Conservation (phyloP, 768 basidiomycete species). For the Tephrocybe sp. region DNA sequence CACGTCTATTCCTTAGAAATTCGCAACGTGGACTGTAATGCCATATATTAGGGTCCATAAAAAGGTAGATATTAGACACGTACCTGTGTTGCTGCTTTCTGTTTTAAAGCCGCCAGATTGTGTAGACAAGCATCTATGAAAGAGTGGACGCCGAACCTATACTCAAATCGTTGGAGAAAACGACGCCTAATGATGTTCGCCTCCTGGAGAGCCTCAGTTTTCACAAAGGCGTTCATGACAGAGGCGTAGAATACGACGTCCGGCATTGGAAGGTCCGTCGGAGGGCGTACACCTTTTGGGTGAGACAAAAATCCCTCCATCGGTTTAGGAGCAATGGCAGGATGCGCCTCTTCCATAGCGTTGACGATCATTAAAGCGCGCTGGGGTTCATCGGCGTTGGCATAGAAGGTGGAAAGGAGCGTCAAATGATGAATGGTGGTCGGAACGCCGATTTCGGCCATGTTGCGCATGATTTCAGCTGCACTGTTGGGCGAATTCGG, state of each 20-base stretch:
- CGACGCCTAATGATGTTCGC: slow-evolving; percentile 29
- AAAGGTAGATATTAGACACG: background rate
- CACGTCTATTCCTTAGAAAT: background rate
- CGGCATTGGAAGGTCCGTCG: slow-evolving; percentile 18
- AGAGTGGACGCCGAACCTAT: slow-evolving; percentile 20
- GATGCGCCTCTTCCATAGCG: slow-evolving; percentile 30
- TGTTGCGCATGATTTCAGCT: slow-evolving; percentile 45
- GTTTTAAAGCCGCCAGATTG: background rate
- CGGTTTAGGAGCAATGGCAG: background rate
- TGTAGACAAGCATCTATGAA: slow-evolving; percentile 8
- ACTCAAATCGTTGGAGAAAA: slow-evolving; percentile 15
- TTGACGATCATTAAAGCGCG: slow-evolving; percentile 40
- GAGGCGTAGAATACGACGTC: slow-evolving; percentile 34
- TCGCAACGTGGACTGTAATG: no score
- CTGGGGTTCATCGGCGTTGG: slow-evolving; percentile 30
- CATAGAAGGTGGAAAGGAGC: slow-evolving; percentile 45
- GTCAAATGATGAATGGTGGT: slow-evolving; percentile 49
- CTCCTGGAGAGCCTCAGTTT: slow-evolving; percentile 22
- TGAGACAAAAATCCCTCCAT: background rate
- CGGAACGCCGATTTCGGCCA: slow-evolving; percentile 41
- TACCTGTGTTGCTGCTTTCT: background rate
- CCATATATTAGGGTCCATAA: no score
- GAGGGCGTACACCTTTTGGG: background rate
- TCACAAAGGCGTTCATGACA: slow-evolving; percentile 35
- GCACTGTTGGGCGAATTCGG: slow-evolving; percentile 29